Conservation (phyloP, 441 rosid genomes). For the Manihot esculenta region DNA sequence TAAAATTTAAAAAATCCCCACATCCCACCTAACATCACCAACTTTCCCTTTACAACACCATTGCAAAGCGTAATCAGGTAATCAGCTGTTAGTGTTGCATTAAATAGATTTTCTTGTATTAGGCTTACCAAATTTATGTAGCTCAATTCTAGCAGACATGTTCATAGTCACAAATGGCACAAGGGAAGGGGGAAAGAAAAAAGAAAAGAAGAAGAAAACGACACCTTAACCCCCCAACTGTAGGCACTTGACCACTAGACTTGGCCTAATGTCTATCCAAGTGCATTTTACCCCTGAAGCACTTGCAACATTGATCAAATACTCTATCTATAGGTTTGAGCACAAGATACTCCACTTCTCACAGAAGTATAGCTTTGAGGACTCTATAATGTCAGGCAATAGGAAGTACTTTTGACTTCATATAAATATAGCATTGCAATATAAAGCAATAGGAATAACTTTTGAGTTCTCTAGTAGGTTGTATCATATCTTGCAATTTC, state of each 20-base stretch:
- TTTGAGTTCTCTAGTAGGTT: neutral
- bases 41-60: neutral
- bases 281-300: neutral
- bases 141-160: too few relatives aligned
- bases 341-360: neutral
- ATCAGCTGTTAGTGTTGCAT: neutral
- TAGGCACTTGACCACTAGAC: neutral
- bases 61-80: neutral
- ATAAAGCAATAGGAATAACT: fast-evolving
- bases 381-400: too few relatives aligned
- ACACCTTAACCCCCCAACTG: too few relatives aligned
- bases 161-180: too few relatives aligned
- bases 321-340: neutral
- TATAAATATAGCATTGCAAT: too few relatives aligned
- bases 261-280: neutral
- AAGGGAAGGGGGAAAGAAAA: too few relatives aligned
- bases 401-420: neutral
- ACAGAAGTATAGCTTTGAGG: neutral
- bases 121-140: too few relatives aligned
- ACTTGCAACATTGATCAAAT: too few relatives aligned
- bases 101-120: neutral
- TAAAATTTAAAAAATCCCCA: neutral
- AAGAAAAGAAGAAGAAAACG: too few relatives aligned
- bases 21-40: neutral
- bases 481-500: neutral